phyloP scores from a whole-genome alignment of 2,329 filamentous ascomycete genomes.

The Cladorrhinum sp. region DNA sequence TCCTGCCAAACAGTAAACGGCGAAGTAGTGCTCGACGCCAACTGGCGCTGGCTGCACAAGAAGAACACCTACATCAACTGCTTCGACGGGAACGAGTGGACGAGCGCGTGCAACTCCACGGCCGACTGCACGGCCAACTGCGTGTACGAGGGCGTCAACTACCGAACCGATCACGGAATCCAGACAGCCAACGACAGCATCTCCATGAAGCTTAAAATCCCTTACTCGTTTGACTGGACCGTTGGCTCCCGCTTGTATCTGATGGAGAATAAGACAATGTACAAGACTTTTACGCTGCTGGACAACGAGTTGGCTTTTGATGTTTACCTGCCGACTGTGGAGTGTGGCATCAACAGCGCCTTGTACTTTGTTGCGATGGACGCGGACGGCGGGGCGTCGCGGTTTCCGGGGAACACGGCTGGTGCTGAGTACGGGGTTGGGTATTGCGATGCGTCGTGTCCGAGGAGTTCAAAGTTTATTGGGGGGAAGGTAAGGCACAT shows the following conservation, averaged over 20 bases:
- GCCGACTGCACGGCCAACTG: slow-evolving; percentile 1
- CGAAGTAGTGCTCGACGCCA: not conserved
- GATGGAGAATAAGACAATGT: slow-evolving; percentile 29
- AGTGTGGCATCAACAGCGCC: slow-evolving; percentile 63
- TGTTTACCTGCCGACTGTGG: slow-evolving; percentile 59
- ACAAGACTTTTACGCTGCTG: slow-evolving; percentile 57
- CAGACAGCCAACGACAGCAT: not conserved
- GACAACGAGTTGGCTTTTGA: slow-evolving; percentile 64
- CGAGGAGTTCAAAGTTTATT: slow-evolving; percentile 54
- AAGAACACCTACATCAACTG: not conserved
- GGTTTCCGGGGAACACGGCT: slow-evolving; percentile 48
- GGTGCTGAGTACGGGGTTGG: slow-evolving; percentile 60
- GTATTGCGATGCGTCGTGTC: slow-evolving; percentile 51
- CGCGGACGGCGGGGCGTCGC: slow-evolving; percentile 47
- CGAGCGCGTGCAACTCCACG: not conserved
- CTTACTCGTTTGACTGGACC: not conserved
- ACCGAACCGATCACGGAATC: not conserved
- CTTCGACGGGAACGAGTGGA: not conserved
- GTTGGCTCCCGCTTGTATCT: not conserved
- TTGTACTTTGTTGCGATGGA: slow-evolving; percentile 58
- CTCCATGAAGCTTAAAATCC: not conserved
- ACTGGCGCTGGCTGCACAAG: slow-evolving; percentile 6
- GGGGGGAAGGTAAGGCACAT: slow-evolving; percentile 52
- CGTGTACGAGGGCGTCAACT: not conserved
- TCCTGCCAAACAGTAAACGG: not conserved